Base-by-base conservation (phyloP, 2,329 filamentous ascomycete species). In the Paracoccidioides lutzii region DNA sequence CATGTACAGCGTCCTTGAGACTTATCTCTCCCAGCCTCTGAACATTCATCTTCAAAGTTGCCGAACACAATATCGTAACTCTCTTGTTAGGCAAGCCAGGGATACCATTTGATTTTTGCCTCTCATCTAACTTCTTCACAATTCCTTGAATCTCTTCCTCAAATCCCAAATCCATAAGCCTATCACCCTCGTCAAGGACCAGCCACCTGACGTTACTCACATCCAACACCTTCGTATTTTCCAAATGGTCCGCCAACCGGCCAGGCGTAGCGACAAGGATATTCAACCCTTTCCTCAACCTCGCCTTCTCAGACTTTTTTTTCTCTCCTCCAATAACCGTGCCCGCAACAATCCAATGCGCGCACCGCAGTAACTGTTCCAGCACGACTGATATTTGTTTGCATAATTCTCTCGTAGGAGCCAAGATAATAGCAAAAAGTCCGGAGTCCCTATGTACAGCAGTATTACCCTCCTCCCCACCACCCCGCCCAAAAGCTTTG, bases 141-240 rank as follows among this genome's bases (percentile, higher is more conserved):
- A 96, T 91, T 58, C 85, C 87, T 66, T 88, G 87, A 58, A 98
- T 81, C 65, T 97, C 91, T 54, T 96, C 84, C 71, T 97, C 93
- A 63, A 98, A 98, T 0, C 93, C 93, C 65, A 97, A 79, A 67
- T 98, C 93, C 91, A 98, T 96, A 67, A 98, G 76, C n/a, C 93
- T 81, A 76, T 98, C 93, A 35, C 93, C 93, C 71, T 98, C 93
- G 64, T 98, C 93, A 5, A 98, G 78, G 2, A 98, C 84, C 30
- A 98, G 75, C 93, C 93, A 98, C 58, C 91, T 80, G 4, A 96
- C 91, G 28, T 85, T 90, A 64, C 87, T 87, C 43, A 97, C 83
- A 60, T 93, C 88, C 53, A 98, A 76, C 0, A 85, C 89, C 69
- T 95, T 83, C 0, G 93, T 98, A 66, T 96, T 89, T 63, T 94